These are phyloP conservation scores for Capronia americana DNA, from an alignment of 2,329 filamentous ascomycete species.

Conservation along the genomic window DNA sequence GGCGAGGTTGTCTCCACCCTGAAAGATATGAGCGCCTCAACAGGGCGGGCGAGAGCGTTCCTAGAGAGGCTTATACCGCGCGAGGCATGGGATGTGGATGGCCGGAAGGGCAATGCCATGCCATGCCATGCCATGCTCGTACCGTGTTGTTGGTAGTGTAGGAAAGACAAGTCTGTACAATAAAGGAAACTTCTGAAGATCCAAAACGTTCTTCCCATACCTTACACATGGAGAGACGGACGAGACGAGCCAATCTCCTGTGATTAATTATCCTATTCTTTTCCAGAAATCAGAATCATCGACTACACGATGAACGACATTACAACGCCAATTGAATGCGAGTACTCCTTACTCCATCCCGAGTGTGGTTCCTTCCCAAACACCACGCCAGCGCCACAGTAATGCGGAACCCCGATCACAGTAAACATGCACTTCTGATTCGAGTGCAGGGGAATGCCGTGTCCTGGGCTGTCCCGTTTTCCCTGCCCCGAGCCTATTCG, in stretches of 20 bases:
- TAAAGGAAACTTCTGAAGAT: not conserved
- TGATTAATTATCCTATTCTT: not conserved
- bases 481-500: not conserved
- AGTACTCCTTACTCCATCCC: too few species aligned
- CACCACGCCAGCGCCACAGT: not conserved
- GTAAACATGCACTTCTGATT: not conserved
- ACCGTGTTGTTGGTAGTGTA: not conserved
- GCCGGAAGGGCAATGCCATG: not conserved
- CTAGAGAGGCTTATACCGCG: not conserved
- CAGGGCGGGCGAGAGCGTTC: not conserved
- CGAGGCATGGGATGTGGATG: not conserved
- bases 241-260: not conserved
- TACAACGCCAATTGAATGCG: too few species aligned
- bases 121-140: not conserved
- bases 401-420: not conserved
- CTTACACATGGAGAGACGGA: not conserved
- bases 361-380: not conserved
- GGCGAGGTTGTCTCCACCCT: not conserved
- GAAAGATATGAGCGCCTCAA: not conserved
- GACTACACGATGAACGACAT: not conserved
- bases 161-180: not conserved
- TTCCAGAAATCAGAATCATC: not conserved
- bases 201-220: not conserved
- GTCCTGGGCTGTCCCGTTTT: not conserved
- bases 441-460: not conserved